These are phyloP conservation scores for Vigna hirtella DNA, from an alignment of 306 rosid species.

Conservation along the genomic window DNA sequence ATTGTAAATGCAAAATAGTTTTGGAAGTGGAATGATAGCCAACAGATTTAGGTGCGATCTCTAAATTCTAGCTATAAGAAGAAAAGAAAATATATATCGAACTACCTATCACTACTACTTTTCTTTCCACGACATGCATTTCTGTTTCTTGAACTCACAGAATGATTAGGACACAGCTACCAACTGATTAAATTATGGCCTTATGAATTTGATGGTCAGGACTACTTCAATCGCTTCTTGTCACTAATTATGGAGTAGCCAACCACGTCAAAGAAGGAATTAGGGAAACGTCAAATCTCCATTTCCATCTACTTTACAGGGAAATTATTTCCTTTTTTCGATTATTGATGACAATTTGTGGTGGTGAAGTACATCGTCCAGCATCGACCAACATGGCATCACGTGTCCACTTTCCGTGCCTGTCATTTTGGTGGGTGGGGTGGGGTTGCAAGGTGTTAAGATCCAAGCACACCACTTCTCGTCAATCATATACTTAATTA, in stretches of 20 bases:
- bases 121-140: not conserved
- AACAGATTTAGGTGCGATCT: not conserved
- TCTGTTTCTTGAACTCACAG: not conserved
- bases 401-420: conserved; percentile 35
- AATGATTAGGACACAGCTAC: not conserved
- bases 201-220: not conserved
- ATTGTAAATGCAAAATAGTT: not conserved
- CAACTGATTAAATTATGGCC: not conserved
- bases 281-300: conserved; percentile 30
- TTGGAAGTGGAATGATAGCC: not conserved
- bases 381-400: conserved; percentile 33
- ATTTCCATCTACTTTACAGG: conserved; percentile 6
- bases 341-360: conserved; percentile 39
- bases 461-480: not conserved
- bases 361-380: conserved; percentile 21
- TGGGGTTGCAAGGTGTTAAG: not conserved
- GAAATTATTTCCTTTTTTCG: conserved; percentile 6
- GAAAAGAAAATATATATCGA: not conserved
- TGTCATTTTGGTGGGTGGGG: conserved; percentile 7
- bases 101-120: not conserved
- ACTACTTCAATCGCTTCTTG: not conserved
- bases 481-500: too few relatives aligned
- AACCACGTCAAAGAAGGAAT: conserved; percentile 34
- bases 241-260: conserved; percentile 3
- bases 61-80: not conserved